phyloP scores from a whole-genome alignment of 2,329 filamentous ascomycete genomes.

The Neocatenulostroma microsporum region DNA sequence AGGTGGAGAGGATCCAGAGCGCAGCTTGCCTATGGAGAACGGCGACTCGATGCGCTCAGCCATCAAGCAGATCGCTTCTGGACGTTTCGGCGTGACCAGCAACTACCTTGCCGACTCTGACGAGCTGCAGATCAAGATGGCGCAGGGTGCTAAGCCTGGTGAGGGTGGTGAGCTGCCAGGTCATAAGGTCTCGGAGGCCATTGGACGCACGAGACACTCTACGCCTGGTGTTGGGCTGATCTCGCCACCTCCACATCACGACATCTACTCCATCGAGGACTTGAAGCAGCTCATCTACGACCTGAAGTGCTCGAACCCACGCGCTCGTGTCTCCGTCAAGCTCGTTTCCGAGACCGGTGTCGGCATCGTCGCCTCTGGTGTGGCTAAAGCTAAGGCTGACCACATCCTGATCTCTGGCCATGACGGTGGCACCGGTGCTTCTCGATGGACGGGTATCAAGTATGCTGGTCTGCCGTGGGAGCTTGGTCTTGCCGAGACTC shows the following conservation, averaged over 20 bases:
- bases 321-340: slow-evolving; percentile 89
- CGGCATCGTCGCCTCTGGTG: slow-evolving; percentile 93
- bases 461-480: slow-evolving; percentile 97
- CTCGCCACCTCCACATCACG: slow-evolving; percentile 91
- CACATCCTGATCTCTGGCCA: slow-evolving; percentile 96
- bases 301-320: slow-evolving; percentile 90
- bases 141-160: slow-evolving; percentile 93
- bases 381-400: slow-evolving; percentile 94
- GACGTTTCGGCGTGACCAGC: slow-evolving; percentile 91
- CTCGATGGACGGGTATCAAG: slow-evolving; percentile 97
- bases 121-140: slow-evolving; percentile 99
- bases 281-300: slow-evolving; percentile 97
- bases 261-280: slow-evolving; percentile 98
- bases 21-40: slow-evolving; percentile 76
- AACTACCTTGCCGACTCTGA: slow-evolving; percentile 92
- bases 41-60: slow-evolving; percentile 95
- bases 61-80: slow-evolving; percentile 95
- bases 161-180: slow-evolving; percentile 95
- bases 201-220: slow-evolving; percentile 89
- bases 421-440: slow-evolving; percentile 93
- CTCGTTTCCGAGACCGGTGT: slow-evolving; percentile 96
- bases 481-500: slow-evolving; percentile 89
- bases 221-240: slow-evolving; percentile 95
- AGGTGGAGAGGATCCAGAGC: slow-evolving; percentile 90
- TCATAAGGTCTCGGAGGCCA: slow-evolving; percentile 91